Conservation (phyloP, 306 rosid genomes). For the Prunus salicina region DNA sequence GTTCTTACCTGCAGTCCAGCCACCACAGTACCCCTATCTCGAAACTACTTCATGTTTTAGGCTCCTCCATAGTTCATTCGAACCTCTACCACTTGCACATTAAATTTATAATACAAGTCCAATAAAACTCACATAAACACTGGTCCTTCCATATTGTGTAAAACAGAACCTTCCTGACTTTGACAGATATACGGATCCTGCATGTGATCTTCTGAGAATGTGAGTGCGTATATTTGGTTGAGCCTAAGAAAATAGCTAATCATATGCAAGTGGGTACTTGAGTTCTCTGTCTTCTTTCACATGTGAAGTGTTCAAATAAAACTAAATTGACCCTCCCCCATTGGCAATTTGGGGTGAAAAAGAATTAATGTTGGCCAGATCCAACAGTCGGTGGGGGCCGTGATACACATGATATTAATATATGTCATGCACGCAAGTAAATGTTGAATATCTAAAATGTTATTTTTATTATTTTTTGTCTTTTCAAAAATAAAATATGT, state of each 20-base stretch:
- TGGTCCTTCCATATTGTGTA: neutral
- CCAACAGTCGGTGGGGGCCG: no score
- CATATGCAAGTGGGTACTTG: no score
- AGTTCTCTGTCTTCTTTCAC: no score
- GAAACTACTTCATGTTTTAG: conserved; percentile 81
- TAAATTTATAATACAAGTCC: neutral
- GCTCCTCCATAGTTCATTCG: neutral
- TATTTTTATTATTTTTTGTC: no score
- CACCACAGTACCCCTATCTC: conserved; percentile 67
- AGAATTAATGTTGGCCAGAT: no score
- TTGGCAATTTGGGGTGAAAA: no score
- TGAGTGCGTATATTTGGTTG: neutral
- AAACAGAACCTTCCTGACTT: neutral
- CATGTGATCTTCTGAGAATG: neutral
- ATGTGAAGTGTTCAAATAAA: no score
- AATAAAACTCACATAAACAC: neutral
- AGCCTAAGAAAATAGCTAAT: neutral
- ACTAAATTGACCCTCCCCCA: no score
- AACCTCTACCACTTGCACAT: neutral
- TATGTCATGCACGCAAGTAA: no score
- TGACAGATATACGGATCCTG: neutral
- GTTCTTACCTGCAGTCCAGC: conserved; percentile 67
- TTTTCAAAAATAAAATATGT: no score
- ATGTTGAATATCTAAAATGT: no score
- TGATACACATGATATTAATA: no score